These are phyloP conservation scores for Oxyria digyna DNA, from an alignment of 148 eudicot species.

Conservation along the genomic window DNA sequence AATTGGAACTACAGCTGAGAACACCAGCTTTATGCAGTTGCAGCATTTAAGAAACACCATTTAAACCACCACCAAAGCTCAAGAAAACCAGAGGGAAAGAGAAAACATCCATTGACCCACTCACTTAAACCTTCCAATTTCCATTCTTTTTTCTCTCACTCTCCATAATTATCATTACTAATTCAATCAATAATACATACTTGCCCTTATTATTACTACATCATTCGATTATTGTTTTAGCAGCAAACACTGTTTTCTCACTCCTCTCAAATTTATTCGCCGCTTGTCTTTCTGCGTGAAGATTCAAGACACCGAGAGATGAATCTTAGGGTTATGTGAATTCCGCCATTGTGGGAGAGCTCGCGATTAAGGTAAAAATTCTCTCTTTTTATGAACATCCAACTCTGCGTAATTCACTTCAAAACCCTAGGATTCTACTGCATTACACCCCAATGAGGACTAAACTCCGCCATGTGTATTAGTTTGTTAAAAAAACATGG, in stretches of 20 bases:
- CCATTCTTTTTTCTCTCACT: background rate
- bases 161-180: background rate
- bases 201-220: background rate
- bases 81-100: background rate
- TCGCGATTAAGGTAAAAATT: slow-evolving; percentile 9
- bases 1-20: background rate
- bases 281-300: background rate
- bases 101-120: background rate
- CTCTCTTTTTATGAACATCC: background rate
- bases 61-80: background rate
- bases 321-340: background rate
- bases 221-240: background rate
- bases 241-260: slow-evolving; percentile 4
- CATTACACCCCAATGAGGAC: slow-evolving; percentile 14
- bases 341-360: background rate
- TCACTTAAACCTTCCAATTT: slow-evolving; percentile 1
- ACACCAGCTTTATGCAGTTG: background rate
- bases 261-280: background rate
- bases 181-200: background rate
- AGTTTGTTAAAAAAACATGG: slow-evolving; percentile 9
- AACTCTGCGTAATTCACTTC: background rate
- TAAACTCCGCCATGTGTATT: slow-evolving; percentile 13
- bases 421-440: slow-evolving; percentile 9
- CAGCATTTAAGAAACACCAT: background rate
- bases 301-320: background rate